phyloP scores from a whole-genome alignment of 2,329 filamentous ascomycete genomes.

The Ceratocystis eucalypticola region DNA sequence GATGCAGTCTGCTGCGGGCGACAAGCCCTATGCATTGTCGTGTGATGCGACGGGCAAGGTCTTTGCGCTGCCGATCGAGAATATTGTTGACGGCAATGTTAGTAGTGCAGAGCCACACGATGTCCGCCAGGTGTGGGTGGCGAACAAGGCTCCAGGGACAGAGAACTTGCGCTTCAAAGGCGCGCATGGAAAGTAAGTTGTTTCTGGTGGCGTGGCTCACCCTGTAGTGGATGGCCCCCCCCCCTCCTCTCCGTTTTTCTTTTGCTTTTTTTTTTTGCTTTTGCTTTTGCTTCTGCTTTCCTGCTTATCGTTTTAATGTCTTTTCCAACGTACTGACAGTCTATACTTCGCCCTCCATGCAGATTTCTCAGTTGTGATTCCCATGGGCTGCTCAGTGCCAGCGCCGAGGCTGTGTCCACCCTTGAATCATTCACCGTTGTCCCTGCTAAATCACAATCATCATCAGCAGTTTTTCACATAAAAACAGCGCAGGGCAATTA shows the following conservation, averaged over 20 bases:
- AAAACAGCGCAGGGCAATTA: conserved; percentile 62
- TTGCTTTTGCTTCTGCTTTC: not conserved
- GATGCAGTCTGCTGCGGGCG: conserved; percentile 46
- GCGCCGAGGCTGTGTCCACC: conserved; percentile 65
- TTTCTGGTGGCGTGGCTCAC: not conserved
- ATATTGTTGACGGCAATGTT: conserved; percentile 71
- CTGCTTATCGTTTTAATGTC: not conserved
- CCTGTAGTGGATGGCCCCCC: no score
- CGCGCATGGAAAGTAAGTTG: conserved; percentile 64
- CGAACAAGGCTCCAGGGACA: conserved; percentile 68
- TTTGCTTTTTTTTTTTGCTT: not conserved
- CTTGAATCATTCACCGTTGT: conserved; percentile 71
- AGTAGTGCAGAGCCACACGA: conserved; percentile 88
- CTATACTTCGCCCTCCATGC: not conserved
- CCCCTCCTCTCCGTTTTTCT: no score
- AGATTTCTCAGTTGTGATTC: conserved; percentile 81
- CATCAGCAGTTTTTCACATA: conserved; percentile 55
- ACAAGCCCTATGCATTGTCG: conserved; percentile 59
- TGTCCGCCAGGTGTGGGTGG: conserved; percentile 90
- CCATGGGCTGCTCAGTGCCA: conserved; percentile 63
- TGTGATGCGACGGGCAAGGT: conserved; percentile 79
- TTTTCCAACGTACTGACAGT: conserved; percentile 8
- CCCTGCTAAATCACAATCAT: conserved; percentile 41
- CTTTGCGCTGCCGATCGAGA: conserved; percentile 70
- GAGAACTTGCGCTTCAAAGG: conserved; percentile 78